Evolutionary conservation across 129 eudicot species (phyloP), one percentile per base, ranked within the genome.

Genomic region (Erigeron canadensis): DNA sequence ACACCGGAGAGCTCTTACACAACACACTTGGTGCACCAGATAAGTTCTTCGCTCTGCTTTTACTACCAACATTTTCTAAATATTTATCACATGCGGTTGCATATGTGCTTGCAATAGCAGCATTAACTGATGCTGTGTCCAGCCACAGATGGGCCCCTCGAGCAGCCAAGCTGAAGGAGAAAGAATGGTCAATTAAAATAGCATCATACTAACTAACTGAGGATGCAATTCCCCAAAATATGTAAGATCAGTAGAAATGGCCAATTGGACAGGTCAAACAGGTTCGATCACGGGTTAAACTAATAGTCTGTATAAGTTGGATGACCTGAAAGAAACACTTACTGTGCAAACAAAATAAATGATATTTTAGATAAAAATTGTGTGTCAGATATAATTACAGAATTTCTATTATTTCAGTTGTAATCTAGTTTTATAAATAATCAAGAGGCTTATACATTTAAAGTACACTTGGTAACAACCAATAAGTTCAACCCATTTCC

Each of bases 111-210:
- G 74, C 89, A 43, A 93, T 87, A 75, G 98, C 98, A 67, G 95
- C 96, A 80, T 91, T 93, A 71, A 87, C 84, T 10, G 95, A 79
- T 76, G 96, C 75, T 19, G 92, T 68, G 79, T 93, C 98, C 81
- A 93, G 57, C 96, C 96, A 87, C 71, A 93, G 90, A 72, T 85
- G 83, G n/a, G 92, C 88, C 47, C 89, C 91, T 84, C 83, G 70
- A 62, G 79, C 86, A 63, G 96, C 98, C 82, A 93, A 85, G 68
- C 98, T 93, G 89, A 75, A 83, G 61, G 10, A 63, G 15, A 76
- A 13, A 51, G 17, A 50, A 18, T 41, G 75, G 43, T 34, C 18
- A 37, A 43, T 57, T 43, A 60, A 76, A 48, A 70, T 16, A 65
- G 70, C 43, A 64, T 46, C 65, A 69, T 34, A 8, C 53, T 18